Conservation (phyloP, 352 stramenopile species). For the Globisporangium apiculatum region DNA sequence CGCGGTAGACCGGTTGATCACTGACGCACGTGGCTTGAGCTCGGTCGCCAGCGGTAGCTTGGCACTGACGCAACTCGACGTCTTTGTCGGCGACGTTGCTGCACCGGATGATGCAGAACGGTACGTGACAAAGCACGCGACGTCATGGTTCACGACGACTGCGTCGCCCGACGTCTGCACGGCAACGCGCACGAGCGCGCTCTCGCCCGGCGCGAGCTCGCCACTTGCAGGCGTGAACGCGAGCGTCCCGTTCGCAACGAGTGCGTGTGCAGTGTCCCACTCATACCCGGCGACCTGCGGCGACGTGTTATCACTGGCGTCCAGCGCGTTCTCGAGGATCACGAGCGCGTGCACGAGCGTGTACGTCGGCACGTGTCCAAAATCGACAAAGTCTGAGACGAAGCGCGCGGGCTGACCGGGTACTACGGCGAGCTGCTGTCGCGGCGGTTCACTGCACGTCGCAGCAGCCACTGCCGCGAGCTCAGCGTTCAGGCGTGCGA, state of each 20-base stretch:
- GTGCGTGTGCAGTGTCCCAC: slow-evolving; percentile 50
- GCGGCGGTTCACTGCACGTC: slow-evolving; percentile 13
- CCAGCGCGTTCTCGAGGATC: slow-evolving; percentile 40
- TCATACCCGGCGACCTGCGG: slow-evolving; percentile 28
- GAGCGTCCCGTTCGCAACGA: slow-evolving; percentile 40
- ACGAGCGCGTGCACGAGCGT: slow-evolving; percentile 37
- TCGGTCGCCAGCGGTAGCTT: slow-evolving; percentile 1
- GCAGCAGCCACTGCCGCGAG: slow-evolving; percentile 12
- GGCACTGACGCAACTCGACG: background rate
- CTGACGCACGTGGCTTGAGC: slow-evolving; percentile 23
- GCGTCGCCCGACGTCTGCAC: slow-evolving; percentile 30
- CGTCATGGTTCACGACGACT: slow-evolving; percentile 60
- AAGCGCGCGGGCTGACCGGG: slow-evolving; percentile 40
- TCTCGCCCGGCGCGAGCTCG: slow-evolving; percentile 36
- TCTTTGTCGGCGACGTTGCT: background rate
- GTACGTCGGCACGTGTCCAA: slow-evolving; percentile 53
- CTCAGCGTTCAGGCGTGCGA: slow-evolving; percentile 25
- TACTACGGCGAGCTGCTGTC: slow-evolving; percentile 23
- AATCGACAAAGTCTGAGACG: slow-evolving; percentile 43
- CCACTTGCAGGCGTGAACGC: slow-evolving; percentile 44
- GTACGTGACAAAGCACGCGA: slow-evolving; percentile 47
- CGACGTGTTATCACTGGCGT: background rate
- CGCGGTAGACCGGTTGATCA: slow-evolving; percentile 54
- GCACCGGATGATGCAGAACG: background rate
- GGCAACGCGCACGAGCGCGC: slow-evolving; percentile 44